Base-by-base conservation (phyloP, 805 yeast species). In the Phaffomyces antillensis region DNA sequence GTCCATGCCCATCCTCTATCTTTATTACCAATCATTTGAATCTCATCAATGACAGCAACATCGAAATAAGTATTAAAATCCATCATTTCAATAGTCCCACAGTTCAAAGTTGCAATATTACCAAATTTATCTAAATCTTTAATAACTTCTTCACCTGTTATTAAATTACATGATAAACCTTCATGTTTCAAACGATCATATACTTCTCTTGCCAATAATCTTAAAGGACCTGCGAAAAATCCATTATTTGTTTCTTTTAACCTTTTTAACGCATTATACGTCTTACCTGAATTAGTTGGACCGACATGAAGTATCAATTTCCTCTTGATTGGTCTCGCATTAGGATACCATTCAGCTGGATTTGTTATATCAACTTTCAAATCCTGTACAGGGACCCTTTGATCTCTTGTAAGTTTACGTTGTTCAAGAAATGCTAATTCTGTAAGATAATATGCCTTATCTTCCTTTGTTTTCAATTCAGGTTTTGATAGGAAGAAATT, bases 261-360 rank as follows among this genome's bases (percentile, higher is more conserved):
- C 44, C 79, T 72, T 54, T 83, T 72, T 39, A 93, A 66, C 0
- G 98, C 96, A 40, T 77, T 75, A 59, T 86, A 86, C 0, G 98
- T 93, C 58, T 93, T 93, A 12, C 99, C 99, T 52, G 93, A 82
- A 61, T 93, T 93, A 0, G 99, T 93, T 1, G 99, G 99, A 0
- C 99, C 99, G 11, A 93, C 86, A 61, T 93, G 99, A 80, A 93
- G 76, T n/a, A 84, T 74, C 40, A 93, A 72, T 41, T 83, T 81
- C 35, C 99, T 70, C 51, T 79, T 81, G 68, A 88, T 70, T 50
- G 79, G 76, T 35, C 98, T 71, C 0, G 99, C 95, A 38, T 73
- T 79, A 0, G 98, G 96, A 56, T 73, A 93, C 89, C 95, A 85
- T 51, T 80, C 80, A 10, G 76, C 76, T 0, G 93, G 93, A 50